These are phyloP conservation scores for Diaporthe caulivora DNA, from an alignment of 2,329 filamentous ascomycete species.

Conservation along the genomic window DNA sequence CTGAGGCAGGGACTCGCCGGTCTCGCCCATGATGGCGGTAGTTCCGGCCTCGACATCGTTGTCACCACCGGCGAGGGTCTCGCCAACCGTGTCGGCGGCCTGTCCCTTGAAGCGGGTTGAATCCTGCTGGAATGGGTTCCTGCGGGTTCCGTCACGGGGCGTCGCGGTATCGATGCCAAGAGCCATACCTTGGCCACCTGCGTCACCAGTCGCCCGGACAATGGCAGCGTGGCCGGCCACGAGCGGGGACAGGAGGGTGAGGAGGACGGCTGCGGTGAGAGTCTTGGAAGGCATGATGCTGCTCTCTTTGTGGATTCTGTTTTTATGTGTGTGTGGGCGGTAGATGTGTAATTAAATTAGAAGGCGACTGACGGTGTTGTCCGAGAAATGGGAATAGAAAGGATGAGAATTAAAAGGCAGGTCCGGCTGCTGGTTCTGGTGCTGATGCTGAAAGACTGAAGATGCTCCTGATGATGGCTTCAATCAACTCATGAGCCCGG, in stretches of 20 bases:
- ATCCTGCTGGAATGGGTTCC: slow-evolving; percentile 74
- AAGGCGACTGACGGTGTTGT: neutral
- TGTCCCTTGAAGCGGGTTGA: slow-evolving; percentile 67
- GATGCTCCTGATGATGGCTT: slow-evolving; percentile 25
- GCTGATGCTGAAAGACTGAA: slow-evolving; percentile 30
- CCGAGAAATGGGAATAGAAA: neutral
- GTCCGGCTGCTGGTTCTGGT: slow-evolving; percentile 25
- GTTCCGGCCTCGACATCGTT: slow-evolving; percentile 71
- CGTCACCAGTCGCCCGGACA: slow-evolving; percentile 67
- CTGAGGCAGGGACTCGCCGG: slow-evolving; percentile 69
- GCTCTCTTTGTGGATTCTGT: neutral
- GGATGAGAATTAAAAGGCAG: slow-evolving; percentile 7
- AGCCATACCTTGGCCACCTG: slow-evolving; percentile 67
- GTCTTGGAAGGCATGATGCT: slow-evolving; percentile 22
- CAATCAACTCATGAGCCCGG: neutral
- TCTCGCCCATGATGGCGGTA: slow-evolving; percentile 67
- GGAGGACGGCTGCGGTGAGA: slow-evolving; percentile 37
- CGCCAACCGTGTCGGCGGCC: slow-evolving; percentile 50
- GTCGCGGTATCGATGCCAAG: slow-evolving; percentile 65
- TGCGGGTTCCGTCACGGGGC: slow-evolving; percentile 71
- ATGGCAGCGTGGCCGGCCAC: slow-evolving; percentile 73
- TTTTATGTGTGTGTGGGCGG: neutral
- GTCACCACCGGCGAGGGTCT: slow-evolving; percentile 61
- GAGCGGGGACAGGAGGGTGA: slow-evolving; percentile 61
- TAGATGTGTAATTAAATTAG: neutral